Percentiles rank a stretch among this genome's conserved stretches.
Conservation (phyloP, 192 early-diverging fungal species). For the Backusella parvicylindrica region DNA sequence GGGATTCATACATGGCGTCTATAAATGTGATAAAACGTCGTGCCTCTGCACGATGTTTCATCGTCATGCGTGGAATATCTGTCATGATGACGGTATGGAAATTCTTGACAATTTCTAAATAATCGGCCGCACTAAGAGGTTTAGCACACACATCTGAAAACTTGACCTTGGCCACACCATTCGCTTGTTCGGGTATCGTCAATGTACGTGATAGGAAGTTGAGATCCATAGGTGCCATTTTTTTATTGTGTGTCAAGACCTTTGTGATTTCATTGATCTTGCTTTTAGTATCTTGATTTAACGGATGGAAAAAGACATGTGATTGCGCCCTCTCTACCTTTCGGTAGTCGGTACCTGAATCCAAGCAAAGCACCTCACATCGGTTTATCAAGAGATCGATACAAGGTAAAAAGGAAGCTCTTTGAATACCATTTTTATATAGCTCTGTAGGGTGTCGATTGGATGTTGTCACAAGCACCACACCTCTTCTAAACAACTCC, state of each 20-base stretch:
- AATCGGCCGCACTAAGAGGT: slow-evolving; percentile 83
- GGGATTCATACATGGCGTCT: slow-evolving; percentile 89
- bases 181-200: slow-evolving; percentile 58
- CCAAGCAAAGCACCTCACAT: slow-evolving; percentile 77
- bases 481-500: slow-evolving; percentile 79
- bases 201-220: slow-evolving; percentile 76
- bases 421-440: slow-evolving; percentile 96
- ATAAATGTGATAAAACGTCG: slow-evolving; percentile 92
- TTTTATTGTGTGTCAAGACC: slow-evolving; percentile 21
- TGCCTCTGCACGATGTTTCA: slow-evolving; percentile 78
- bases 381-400: slow-evolving; percentile 82
- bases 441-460: slow-evolving; percentile 91
- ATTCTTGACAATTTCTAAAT: slow-evolving; percentile 73
- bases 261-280: slow-evolving; percentile 48
- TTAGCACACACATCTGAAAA: slow-evolving; percentile 79
- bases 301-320: slow-evolving; percentile 70
- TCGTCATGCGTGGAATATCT: slow-evolving; percentile 69
- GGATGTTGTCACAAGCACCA: slow-evolving; percentile 89
- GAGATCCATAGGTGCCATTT: slow-evolving; percentile 46
- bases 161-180: slow-evolving; percentile 66
- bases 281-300: slow-evolving; percentile 42
- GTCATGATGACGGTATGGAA: slow-evolving; percentile 80
- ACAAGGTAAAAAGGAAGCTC: slow-evolving; percentile 87
- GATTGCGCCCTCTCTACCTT: slow-evolving; percentile 54
- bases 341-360: slow-evolving; percentile 94